A percentile compares a stretch with the other conserved stretches of the same genome.
phyloP scores from a whole-genome alignment of 2,329 filamentous ascomycete genomes.

The Torrubiellomyces zombiae region DNA sequence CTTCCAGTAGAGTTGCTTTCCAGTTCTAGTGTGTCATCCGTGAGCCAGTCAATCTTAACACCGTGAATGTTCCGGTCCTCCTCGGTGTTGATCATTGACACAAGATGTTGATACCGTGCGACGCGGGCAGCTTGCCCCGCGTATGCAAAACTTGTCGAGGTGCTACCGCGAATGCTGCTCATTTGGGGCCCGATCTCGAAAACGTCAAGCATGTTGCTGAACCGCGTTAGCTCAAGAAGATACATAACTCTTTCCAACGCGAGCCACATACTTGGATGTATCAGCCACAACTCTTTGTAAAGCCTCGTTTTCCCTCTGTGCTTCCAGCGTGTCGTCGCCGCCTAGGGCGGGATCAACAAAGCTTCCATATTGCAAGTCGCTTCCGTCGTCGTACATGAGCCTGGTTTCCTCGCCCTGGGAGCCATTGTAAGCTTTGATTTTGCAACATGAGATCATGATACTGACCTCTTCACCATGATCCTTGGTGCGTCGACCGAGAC shows the following conservation, averaged over 20 bases:
- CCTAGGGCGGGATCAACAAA: conserved; percentile 40
- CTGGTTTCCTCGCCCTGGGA: conserved; percentile 39
- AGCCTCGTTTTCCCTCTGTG: conserved; percentile 47
- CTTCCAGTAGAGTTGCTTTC: conserved; percentile 22
- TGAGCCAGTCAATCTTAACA: conserved; percentile 38
- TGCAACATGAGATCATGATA: too few relatives aligned
- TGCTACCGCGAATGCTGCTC: conserved; percentile 17
- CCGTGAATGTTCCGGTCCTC: conserved; percentile 20
- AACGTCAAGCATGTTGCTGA: conserved; percentile 50
- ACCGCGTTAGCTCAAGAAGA: conserved; percentile 3
- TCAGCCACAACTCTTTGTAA: conserved; percentile 46
- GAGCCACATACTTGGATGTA: conserved; percentile 40
- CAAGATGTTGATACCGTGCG: conserved; percentile 42
- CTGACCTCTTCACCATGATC: conserved; percentile 39
- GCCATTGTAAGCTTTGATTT: too few relatives aligned
- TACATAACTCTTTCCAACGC: neutral
- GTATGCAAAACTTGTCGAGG: conserved; percentile 25
- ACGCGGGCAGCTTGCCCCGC: conserved; percentile 38
- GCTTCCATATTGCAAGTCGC: conserved; percentile 43
- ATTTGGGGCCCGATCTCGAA: conserved; percentile 46
- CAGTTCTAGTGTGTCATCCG: conserved; percentile 28
- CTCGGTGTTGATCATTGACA: conserved; percentile 39
- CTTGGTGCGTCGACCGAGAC: conserved; percentile 33
- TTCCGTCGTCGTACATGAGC: conserved; percentile 43
- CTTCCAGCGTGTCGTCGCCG: conserved; percentile 42